phyloP scores from a whole-genome alignment of 768 basidiomycete genomes.

The Gymnopilus dilepis region DNA sequence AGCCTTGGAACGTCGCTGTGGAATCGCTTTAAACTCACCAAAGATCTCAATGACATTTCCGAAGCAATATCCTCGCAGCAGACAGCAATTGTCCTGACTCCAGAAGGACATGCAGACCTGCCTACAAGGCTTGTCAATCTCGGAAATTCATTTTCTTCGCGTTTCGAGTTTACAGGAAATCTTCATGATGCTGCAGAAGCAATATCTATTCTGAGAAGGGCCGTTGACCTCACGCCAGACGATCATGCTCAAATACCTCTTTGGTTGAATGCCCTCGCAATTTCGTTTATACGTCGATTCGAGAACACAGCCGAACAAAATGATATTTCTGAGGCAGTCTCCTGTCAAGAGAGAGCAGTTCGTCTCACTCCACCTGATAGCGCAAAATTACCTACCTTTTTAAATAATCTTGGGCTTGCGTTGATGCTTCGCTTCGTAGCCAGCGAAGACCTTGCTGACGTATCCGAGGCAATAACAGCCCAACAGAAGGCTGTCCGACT shows the following conservation, averaged over 20 bases:
- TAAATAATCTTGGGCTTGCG: conserved; percentile 1
- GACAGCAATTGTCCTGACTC: background rate
- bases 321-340: background rate
- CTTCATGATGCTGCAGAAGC: background rate
- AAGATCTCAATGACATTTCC: background rate
- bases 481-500: background rate
- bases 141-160: background rate
- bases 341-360: background rate
- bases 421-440: background rate
- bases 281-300: background rate
- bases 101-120: background rate
- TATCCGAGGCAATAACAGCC: background rate
- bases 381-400: background rate
- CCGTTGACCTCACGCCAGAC: background rate
- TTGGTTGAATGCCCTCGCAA: background rate
- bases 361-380: background rate
- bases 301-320: background rate
- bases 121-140: background rate
- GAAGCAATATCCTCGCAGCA: background rate
- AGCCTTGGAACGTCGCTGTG: conserved; percentile 12
- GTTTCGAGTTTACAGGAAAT: background rate
- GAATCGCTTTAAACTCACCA: background rate
- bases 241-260: background rate
- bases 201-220: background rate
- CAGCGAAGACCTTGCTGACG: background rate